Conservation (phyloP, 2,329 filamentous ascomycete genomes). For the Westerdykella ornata region DNA sequence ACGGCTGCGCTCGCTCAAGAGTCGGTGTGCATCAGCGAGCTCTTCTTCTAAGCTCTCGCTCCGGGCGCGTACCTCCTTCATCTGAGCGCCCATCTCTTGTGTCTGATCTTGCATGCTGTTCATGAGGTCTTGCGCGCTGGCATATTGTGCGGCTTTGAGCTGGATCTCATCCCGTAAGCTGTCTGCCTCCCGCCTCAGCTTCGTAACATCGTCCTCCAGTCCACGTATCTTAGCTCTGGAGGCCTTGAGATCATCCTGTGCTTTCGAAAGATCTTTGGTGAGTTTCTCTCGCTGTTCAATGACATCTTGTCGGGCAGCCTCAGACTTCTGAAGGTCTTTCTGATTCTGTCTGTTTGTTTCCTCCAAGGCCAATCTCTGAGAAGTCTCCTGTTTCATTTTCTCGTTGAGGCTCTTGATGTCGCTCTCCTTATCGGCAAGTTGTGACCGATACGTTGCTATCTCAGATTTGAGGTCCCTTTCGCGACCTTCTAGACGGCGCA, state of each 20-base stretch:
- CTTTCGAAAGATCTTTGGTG: constrained; percentile 60
- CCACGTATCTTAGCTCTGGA: constrained; percentile 57
- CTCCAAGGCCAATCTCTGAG: constrained; percentile 65
- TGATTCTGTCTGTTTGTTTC: constrained; percentile 68
- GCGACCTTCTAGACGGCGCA: constrained; percentile 70
- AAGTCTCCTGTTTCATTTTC: constrained; percentile 68
- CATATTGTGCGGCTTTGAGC: constrained; percentile 78
- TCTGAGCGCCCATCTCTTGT: constrained; percentile 78
- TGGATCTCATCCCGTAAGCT: constrained; percentile 71
- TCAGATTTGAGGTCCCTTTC: constrained; percentile 78
- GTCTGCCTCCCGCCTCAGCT: constrained; percentile 61
- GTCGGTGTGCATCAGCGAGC: constrained; percentile 75
- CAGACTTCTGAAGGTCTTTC: constrained; percentile 69
- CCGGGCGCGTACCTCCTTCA: constrained; percentile 78
- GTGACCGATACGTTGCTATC: constrained; percentile 60
- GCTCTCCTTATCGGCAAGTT: constrained; percentile 64
- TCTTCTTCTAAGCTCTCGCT: constrained; percentile 89
- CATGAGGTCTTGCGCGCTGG: constrained; percentile 75
- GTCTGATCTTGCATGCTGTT: constrained; percentile 91
- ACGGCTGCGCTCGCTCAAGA: constrained; percentile 79
- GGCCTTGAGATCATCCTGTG: constrained; percentile 62
- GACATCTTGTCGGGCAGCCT: constrained; percentile 73
- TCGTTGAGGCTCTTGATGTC: constrained; percentile 75
- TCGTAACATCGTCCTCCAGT: constrained; percentile 66
- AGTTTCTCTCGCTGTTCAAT: constrained; percentile 66